Base-by-base conservation (phyloP, 2,329 filamentous ascomycete species). In the Aschersonia sp. region DNA sequence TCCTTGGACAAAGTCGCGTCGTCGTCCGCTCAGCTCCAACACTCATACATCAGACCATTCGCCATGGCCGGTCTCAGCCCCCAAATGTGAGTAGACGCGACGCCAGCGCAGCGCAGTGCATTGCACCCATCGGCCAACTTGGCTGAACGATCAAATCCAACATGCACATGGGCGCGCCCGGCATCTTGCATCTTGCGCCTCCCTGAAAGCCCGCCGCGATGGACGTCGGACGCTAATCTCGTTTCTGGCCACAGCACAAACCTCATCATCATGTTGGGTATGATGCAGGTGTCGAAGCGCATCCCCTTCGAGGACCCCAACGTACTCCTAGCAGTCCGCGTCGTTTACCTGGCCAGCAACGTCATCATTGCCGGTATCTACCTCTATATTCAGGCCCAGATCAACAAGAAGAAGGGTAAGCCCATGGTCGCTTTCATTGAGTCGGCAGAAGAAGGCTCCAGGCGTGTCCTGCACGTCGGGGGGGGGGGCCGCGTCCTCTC, bases 251-350 rank as follows among this genome's bases (percentile, higher is more conserved):
- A 20, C 67, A 94, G 89, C 61, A 87, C 85, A 67, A 95, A 95
- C 77, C 77, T 95, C 66, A 75, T 87, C 73, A 89, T 95, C 82
- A 89, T 94, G 72, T 80, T 95, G 58, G 85, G 86, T 64, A 94
- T 96, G 84, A 96, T 97, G 88, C 91, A 96, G 77, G 85, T 94
- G 52, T 85, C 89, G 59, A 97, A 97, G 79, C 87, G 84, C 69
- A 82, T 98, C 52, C 88, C 89, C 45, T 95, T 97, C 61, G 91
- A 97, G 31, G 84, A 97, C 62, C 88, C 77, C 43, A 66, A 69
- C 44, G 71, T 77, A 28, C 73, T 80, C 56, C 78, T 75, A 62
- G 58, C 67, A 32, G 72, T 75, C 56, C 77, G 77, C 57, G 73
- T 67, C 44, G 56, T 72, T 52, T 80, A 80, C 61, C 59, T 75